Evolutionary conservation across 352 stramenopile genomes (phyloP), one percentile per base, ranked within the genome.

Genomic region (Pythium pyrilobum): DNA sequence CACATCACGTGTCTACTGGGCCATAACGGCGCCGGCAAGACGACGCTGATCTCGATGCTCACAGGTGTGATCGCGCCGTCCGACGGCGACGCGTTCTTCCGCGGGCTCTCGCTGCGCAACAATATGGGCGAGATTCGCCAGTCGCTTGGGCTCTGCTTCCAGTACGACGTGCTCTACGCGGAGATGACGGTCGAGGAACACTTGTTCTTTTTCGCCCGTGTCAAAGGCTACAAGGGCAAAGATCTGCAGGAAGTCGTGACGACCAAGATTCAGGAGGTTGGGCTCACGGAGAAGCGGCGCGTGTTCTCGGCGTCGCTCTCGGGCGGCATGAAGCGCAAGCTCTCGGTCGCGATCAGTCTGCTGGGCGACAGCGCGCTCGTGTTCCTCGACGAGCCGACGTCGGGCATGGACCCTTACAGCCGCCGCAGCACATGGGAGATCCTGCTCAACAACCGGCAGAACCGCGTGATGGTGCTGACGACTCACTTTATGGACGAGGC

Each of bases 11-110:
- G 69, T 49, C 65, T 97, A 9, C 67, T 98, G 2, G 96, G 96
- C 0, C 95, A 98, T 60, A 98, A 98, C 59, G 95, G 95, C 44
- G 90, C 91, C 4, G 93, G 94, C 8, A 98, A 98, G 67, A 91
- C 79, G 4, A 94, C 83, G 12, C 58, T 90, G 7, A 85, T 94
- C 41, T 81, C 79, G 7, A 91, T 91, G 67, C 69, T 94, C 12
- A 91, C 81, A 3, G 88, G 88, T 12, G 62, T 90, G 40, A 45
- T 66, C 1, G 32, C 58, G 21, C 20, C 67, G 18, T 67, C 63
- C 3, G 28, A 21, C 2, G 69, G 69, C 9, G 63, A 78, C 34
- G 69, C 67, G 7, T 59, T 38, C n/a, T 66, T 76, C 23, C 48
- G 47, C 10, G 71, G 71, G 11, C 38, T 61, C 24, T 70, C 56